These are phyloP conservation scores for Epichloe scottii DNA, from an alignment of 2,329 filamentous ascomycete genomes.

Conservation along the genomic window DNA sequence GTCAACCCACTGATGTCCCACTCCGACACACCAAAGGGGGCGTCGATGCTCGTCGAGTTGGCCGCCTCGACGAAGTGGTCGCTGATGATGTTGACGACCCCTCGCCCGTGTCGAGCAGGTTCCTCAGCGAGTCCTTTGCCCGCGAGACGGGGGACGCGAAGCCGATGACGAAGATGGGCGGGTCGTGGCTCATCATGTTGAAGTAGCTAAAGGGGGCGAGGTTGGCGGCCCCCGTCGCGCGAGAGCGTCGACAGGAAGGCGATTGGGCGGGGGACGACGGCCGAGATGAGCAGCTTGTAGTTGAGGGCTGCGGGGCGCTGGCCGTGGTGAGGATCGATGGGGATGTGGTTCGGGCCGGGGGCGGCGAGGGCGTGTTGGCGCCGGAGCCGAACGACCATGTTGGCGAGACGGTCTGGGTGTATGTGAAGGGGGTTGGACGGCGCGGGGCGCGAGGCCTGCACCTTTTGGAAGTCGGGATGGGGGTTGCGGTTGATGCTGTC, in stretches of 20 bases:
- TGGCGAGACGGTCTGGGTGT: constrained; percentile 52
- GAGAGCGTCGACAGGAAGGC: constrained; percentile 44
- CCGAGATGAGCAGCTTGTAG: constrained; percentile 85
- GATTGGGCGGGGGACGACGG: constrained; percentile 72
- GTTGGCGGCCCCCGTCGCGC: constrained; percentile 53
- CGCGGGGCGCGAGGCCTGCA: constrained; percentile 52
- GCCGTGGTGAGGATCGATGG: constrained; percentile 68
- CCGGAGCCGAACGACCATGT: constrained; percentile 55
- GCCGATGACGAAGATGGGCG: constrained; percentile 63
- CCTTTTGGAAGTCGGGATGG: constrained; percentile 62
- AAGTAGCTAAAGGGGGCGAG: constrained; percentile 84
- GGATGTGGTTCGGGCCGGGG: constrained; percentile 40
- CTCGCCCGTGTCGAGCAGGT: constrained; percentile 59
- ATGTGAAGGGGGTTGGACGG: constrained; percentile 43
- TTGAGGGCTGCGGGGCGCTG: constrained; percentile 59
- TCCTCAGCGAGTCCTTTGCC: constrained; percentile 69
- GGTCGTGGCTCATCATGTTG: constrained; percentile 73
- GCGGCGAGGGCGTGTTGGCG: constrained; percentile 35
- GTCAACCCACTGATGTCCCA: constrained; percentile 71
- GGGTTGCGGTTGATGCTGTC: constrained; percentile 42
- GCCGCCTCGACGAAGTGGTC: constrained; percentile 81
- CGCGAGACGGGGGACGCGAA: constrained; percentile 30
- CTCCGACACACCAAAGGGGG: constrained; percentile 64
- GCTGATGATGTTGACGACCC: constrained; percentile 80
- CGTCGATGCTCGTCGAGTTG: constrained; percentile 67